Evolutionary conservation across 345 rosid species (phyloP).

Genomic region (Hibiscus trionum): DNA sequence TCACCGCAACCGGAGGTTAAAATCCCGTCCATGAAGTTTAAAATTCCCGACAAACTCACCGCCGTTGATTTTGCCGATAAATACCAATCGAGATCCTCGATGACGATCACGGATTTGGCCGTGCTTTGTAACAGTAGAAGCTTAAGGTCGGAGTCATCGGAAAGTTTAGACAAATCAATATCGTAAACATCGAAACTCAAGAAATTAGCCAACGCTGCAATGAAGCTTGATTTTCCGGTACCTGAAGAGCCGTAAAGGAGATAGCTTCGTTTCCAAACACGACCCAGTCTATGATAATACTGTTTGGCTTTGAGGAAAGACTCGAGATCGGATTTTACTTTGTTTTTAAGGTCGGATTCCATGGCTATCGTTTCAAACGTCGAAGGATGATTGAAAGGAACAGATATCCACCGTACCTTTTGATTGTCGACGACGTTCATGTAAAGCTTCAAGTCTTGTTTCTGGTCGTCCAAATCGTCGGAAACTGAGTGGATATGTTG

Average conservation of each 20-base stretch:
- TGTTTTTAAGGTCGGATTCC: background rate
- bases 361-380: background rate
- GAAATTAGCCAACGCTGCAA: background rate
- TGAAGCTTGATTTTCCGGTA: background rate
- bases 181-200: background rate
- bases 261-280: background rate
- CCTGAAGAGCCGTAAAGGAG: background rate
- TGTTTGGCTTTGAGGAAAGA: background rate
- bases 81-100: background rate
- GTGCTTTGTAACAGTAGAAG: background rate
- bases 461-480: background rate
- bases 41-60: background rate
- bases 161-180: background rate
- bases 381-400: background rate
- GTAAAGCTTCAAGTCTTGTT: background rate
- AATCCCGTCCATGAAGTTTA: background rate
- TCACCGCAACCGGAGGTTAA: background rate
- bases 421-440: background rate
- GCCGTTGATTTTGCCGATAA: background rate
- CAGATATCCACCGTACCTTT: background rate
- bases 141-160: background rate
- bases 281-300: background rate
- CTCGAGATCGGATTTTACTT: background rate
- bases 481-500: background rate
- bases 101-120: background rate